Percentiles rank a stretch among this genome's conserved stretches.
Conservation (phyloP, 2,329 filamentous ascomycete genomes). For the Claviceps fusiformis region DNA sequence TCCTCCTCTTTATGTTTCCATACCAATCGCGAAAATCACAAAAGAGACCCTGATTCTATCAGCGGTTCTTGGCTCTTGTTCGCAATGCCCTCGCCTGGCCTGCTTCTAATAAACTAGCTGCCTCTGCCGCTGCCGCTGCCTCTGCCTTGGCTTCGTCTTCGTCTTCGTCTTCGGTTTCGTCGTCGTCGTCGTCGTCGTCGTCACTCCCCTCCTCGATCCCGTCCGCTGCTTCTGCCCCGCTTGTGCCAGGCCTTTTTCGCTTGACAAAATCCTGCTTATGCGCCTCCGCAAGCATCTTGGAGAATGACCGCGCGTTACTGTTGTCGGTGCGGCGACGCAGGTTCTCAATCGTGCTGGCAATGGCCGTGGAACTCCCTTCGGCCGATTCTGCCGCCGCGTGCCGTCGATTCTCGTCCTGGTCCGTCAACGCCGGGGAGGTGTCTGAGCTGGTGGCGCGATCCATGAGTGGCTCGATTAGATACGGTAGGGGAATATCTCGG, state of each 20-base stretch:
- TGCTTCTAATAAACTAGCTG: conserved; percentile 6
- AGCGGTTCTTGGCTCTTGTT: conserved; percentile 8
- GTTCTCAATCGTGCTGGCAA: conserved; percentile 11
- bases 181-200: conserved; percentile 11
- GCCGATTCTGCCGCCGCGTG: conserved; percentile 5
- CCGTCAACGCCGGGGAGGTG: conserved; percentile 4
- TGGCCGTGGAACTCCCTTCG: conserved; percentile 10
- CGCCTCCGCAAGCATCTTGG: conserved; percentile 62
- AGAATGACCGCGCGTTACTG: conserved; percentile 25
- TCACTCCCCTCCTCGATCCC: conserved; percentile 15
- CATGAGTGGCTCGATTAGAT: conserved; percentile 42
- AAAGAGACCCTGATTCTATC: not conserved
- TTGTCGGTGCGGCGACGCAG: conserved; percentile 21
- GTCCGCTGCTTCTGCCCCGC: conserved; percentile 10
- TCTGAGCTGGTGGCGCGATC: conserved; percentile 29
- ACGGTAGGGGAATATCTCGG: conserved; percentile 76
- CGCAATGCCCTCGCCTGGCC: conserved; percentile 1
- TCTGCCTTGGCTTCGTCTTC: not conserved
- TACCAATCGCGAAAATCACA: no score
- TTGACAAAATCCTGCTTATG: conserved; percentile 90
- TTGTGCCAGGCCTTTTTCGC: conserved; percentile 34
- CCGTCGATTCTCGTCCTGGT: conserved; percentile 9
- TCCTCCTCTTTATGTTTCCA: no score
- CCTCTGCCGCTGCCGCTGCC: conserved; percentile 4
- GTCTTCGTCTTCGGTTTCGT: not conserved